phyloP scores from a whole-genome alignment of 2,329 filamentous ascomycete genomes.

The Fusarium phyllophilum region DNA sequence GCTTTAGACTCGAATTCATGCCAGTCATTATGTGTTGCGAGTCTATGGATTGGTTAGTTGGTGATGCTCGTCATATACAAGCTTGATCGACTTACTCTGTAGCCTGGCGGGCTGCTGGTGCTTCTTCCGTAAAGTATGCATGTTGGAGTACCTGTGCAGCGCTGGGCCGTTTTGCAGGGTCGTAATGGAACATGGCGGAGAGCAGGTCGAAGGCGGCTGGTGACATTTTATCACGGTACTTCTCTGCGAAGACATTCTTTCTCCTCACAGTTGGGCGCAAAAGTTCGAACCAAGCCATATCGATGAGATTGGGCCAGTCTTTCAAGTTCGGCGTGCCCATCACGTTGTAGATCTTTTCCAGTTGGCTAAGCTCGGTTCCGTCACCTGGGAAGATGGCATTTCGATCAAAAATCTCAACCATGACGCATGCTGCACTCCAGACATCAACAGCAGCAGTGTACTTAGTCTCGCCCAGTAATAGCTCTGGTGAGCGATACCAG shows the following conservation, averaged over 20 bases:
- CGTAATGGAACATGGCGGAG: slow-evolving; percentile 86
- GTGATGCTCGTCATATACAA: not conserved
- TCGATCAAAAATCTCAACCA: slow-evolving; percentile 95
- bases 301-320: slow-evolving; percentile 90
- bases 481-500: slow-evolving; percentile 83
- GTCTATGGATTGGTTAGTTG: slow-evolving; percentile 59
- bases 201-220: slow-evolving; percentile 86
- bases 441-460: slow-evolving; percentile 93
- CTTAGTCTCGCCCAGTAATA: slow-evolving; percentile 89
- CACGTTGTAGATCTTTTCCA: slow-evolving; percentile 95
- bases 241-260: slow-evolving; percentile 81
- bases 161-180: slow-evolving; percentile 83
- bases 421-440: slow-evolving; percentile 96
- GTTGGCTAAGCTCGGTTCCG: slow-evolving; percentile 92
- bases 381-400: slow-evolving; percentile 96
- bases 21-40: slow-evolving; percentile 90
- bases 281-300: slow-evolving; percentile 97
- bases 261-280: slow-evolving; percentile 80
- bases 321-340: slow-evolving; percentile 86
- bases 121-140: slow-evolving; percentile 86
- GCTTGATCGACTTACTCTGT: slow-evolving; percentile 72
- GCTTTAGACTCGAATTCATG: slow-evolving; percentile 99
- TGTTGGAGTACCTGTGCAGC: slow-evolving; percentile 88
- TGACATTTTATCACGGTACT: slow-evolving; percentile 81
- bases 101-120: slow-evolving; percentile 80